Evolutionary conservation across 179 eudicot genomes (phyloP).

Genomic region (Corrigiola litoralis): DNA sequence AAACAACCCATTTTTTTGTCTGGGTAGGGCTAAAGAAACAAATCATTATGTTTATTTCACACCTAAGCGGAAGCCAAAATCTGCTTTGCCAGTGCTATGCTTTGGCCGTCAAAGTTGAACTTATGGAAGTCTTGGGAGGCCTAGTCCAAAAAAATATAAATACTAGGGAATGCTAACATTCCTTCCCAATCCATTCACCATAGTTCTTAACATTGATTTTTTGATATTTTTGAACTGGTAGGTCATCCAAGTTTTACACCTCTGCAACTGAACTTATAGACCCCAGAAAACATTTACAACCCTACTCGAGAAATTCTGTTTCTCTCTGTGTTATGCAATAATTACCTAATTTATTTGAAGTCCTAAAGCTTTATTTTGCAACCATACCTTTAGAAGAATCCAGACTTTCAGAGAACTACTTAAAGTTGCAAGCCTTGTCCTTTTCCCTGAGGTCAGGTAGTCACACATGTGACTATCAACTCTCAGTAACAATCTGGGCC

Average conservation of each 20-base stretch:
- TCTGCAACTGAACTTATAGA: not conserved
- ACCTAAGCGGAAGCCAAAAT: no score
- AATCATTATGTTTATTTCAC: no score
- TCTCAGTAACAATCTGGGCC: conserved; percentile 75
- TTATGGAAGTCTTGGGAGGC: no score
- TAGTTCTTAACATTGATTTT: no score
- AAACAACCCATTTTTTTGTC: no score
- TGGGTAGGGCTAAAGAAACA: no score
- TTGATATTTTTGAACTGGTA: no score
- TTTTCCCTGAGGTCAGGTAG: conserved; percentile 76
- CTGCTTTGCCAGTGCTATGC: no score
- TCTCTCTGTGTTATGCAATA: not conserved
- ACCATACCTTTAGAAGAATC: conserved; percentile 79
- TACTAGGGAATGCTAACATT: no score
- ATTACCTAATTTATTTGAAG: not conserved
- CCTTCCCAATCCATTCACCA: no score
- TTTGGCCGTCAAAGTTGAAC: no score
- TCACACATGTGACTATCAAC: conserved; percentile 78
- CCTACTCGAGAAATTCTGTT: not conserved
- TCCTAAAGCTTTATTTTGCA: not conserved
- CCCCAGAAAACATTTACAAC: not conserved
- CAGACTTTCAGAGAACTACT: conserved; percentile 94
- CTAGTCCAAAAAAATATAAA: no score
- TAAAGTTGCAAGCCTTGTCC: conserved; percentile 67
- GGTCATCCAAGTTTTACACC: not conserved